Percentiles rank a stretch among this genome's conserved stretches.
Evolutionary conservation across 345 rosid genomes (phyloP).

Genomic region (Rubroshorea leprosula): DNA sequence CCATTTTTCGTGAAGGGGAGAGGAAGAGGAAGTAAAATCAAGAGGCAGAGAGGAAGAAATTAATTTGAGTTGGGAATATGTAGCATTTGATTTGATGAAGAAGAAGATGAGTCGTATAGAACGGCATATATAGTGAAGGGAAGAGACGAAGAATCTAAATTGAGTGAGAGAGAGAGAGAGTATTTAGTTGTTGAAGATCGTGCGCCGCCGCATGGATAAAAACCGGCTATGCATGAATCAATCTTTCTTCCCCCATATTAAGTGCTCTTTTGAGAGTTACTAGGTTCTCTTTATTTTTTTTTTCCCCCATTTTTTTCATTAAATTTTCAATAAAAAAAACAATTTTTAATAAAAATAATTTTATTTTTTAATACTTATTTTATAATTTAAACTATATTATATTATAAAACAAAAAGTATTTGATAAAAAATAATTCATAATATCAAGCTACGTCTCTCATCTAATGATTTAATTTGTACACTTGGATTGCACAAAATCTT

Average conservation of each 20-base stretch:
- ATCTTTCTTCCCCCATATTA: background rate
- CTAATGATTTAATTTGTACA: no score
- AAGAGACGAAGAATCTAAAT: background rate
- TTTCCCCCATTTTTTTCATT: background rate
- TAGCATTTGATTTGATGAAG: no score
- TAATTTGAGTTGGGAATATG: no score
- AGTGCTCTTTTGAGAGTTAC: conserved; percentile 4
- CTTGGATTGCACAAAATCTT: no score
- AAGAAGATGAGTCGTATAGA: background rate
- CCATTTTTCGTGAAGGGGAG: no score
- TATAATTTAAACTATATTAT: no score
- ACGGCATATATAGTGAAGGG: background rate
- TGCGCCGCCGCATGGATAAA: conserved; percentile 13
- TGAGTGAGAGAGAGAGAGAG: background rate
- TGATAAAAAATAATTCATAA: no score
- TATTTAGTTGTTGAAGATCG: background rate
- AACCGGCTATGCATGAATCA: conserved; percentile 10
- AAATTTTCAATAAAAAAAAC: background rate
- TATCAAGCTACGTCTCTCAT: no score
- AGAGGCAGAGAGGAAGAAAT: no score
- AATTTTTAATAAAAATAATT: background rate
- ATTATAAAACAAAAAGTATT: no score
- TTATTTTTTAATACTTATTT: no score
- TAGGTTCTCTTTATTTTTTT: background rate
- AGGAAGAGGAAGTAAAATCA: no score